Evolutionary conservation across 805 yeast genomes (phyloP).

Genomic region (Yarrowia keelungensis): DNA sequence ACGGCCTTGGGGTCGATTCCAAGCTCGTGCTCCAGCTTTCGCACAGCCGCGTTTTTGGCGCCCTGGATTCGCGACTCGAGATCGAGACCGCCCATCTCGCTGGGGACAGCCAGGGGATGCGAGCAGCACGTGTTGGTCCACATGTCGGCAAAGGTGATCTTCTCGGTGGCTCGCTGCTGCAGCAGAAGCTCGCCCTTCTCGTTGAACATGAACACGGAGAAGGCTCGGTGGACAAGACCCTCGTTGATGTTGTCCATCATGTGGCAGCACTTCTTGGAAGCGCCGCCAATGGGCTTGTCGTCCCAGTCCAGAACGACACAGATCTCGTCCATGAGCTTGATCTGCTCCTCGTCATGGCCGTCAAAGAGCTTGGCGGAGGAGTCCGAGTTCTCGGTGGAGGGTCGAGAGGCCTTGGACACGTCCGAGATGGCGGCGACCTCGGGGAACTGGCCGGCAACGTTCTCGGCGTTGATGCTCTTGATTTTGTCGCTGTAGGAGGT

Average conservation of each 20-base stretch:
- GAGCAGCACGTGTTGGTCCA: conserved; percentile 99
- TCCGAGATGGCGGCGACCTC: conserved; percentile 46
- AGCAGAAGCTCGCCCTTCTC: conserved; percentile 74
- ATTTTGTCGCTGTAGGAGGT: conserved; percentile 32
- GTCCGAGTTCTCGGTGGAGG: conserved; percentile 32
- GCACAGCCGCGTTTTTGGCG: conserved; percentile 84
- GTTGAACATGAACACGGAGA: conserved; percentile 92
- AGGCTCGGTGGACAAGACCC: conserved; percentile 94
- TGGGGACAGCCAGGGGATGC: conserved; percentile 86
- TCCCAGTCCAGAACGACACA: conserved; percentile 91
- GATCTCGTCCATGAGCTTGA: conserved; percentile 92
- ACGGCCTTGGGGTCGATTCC: conserved; percentile 67
- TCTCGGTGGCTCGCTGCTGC: conserved; percentile 96
- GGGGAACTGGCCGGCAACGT: conserved; percentile 44
- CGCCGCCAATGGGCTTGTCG: conserved; percentile 90
- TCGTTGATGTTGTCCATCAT: conserved; percentile 83
- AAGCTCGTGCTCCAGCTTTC: conserved; percentile 91
- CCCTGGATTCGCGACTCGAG: conserved; percentile 73
- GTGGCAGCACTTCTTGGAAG: conserved; percentile 80
- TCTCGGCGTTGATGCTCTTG: conserved; percentile 14
- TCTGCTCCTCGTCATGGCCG: conserved; percentile 94
- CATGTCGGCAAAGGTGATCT: conserved; percentile 93
- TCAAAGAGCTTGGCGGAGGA: conserved; percentile 59
- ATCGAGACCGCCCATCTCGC: conserved; percentile 71
- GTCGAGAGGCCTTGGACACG: conserved; percentile 43